A percentile compares a stretch with the other conserved stretches of the same genome.
Evolutionary conservation across 2,329 filamentous ascomycete genomes (phyloP).

Genomic region (Colletotrichum camelliae): DNA sequence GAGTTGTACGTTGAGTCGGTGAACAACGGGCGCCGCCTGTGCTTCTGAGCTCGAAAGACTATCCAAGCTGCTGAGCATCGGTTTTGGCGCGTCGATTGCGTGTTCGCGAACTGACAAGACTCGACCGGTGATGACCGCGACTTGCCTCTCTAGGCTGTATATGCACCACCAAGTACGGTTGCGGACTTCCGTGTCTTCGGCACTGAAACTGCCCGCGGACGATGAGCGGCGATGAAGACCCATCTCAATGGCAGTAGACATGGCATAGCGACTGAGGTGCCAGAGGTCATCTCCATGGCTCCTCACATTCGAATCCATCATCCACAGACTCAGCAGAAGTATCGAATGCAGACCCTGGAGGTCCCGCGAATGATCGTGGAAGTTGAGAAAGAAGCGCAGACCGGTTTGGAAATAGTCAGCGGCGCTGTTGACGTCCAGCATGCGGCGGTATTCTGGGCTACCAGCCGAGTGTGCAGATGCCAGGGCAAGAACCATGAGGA

Average conservation of each 20-base stretch:
- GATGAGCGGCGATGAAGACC: slow-evolving; percentile 28
- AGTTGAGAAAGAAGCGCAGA: slow-evolving; percentile 24
- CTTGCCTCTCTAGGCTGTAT: slow-evolving; percentile 27
- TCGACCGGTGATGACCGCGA: slow-evolving; percentile 27
- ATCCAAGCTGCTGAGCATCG: slow-evolving; percentile 18
- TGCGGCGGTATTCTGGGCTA: slow-evolving; percentile 11
- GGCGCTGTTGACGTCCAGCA: slow-evolving; percentile 28
- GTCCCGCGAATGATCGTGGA: slow-evolving; percentile 24
- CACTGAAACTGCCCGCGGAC: slow-evolving; percentile 20
- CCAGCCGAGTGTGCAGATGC: slow-evolving; percentile 20
- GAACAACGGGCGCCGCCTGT: slow-evolving; percentile 8
- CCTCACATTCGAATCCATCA: slow-evolving; percentile 25
- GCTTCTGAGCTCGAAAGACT: slow-evolving; percentile 15
- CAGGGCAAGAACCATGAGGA: slow-evolving; percentile 24
- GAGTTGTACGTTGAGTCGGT: slow-evolving; percentile 14
- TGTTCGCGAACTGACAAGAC: slow-evolving; percentile 28
- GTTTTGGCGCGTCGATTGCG: slow-evolving; percentile 25
- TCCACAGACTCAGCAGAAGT: slow-evolving; percentile 28
- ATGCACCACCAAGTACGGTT: slow-evolving; percentile 29
- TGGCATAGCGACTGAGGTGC: slow-evolving; percentile 29
- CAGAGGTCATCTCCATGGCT: slow-evolving; percentile 28
- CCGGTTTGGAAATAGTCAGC: slow-evolving; percentile 26
- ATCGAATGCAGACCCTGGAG: slow-evolving; percentile 25
- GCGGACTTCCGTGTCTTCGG: slow-evolving; percentile 26
- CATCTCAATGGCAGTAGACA: slow-evolving; percentile 29